A percentile compares a stretch with the other conserved stretches of the same genome.
Conservation (phyloP, 352 stramenopile genomes). For the Pythium insidiosum region DNA sequence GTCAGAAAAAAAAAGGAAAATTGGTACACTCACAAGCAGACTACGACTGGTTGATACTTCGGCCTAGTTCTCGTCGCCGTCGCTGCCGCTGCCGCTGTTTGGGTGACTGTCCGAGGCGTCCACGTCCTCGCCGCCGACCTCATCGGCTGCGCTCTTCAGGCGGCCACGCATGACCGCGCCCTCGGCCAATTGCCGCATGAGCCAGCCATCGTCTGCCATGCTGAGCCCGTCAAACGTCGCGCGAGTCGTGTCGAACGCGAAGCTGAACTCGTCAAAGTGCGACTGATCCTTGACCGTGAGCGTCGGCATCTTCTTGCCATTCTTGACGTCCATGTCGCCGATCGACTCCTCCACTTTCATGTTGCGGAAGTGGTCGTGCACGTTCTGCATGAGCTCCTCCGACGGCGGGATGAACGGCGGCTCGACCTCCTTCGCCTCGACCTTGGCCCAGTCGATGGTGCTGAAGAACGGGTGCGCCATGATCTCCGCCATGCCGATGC, state of each 20-base stretch:
- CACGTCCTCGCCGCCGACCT: slow-evolving; percentile 27
- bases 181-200: slow-evolving; percentile 73
- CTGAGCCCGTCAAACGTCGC: slow-evolving; percentile 68
- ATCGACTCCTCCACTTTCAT: slow-evolving; percentile 85
- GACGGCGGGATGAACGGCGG: slow-evolving; percentile 74
- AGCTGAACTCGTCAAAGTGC: slow-evolving; percentile 86
- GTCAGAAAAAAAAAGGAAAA: slow-evolving; percentile 3
- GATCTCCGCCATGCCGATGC: slow-evolving; percentile 51
- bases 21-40: slow-evolving; percentile 1
- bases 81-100: slow-evolving; percentile 49
- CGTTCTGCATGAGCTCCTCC: slow-evolving; percentile 81
- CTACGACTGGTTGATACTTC: neutral
- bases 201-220: slow-evolving; percentile 80
- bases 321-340: slow-evolving; percentile 53
- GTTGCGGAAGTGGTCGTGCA: slow-evolving; percentile 84
- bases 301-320: slow-evolving; percentile 43
- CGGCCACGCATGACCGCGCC: slow-evolving; percentile 65
- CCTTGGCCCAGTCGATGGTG: slow-evolving; percentile 53
- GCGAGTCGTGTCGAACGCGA: slow-evolving; percentile 74
- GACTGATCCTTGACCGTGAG: slow-evolving; percentile 39
- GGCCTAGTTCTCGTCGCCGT: slow-evolving; percentile 47
- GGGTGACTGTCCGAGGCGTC: slow-evolving; percentile 56
- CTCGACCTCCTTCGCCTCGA: slow-evolving; percentile 77
- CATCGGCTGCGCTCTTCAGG: slow-evolving; percentile 39
- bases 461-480: slow-evolving; percentile 65